Base-by-base conservation (phyloP, 768 basidiomycete species). In the Neoboletus brunneissimus region DNA sequence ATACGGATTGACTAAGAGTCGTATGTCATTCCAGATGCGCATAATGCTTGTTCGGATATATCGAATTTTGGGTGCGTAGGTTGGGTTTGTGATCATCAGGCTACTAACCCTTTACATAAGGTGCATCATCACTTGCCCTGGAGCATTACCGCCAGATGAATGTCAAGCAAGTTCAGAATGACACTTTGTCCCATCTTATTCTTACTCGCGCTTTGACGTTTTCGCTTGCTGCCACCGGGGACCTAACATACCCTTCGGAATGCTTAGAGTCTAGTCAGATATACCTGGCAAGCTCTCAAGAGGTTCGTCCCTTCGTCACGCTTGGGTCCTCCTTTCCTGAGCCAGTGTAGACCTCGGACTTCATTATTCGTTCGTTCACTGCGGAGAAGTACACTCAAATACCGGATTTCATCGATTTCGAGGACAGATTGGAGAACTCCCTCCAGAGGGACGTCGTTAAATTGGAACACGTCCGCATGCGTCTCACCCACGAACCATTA, bases 381-480 rank as follows among this genome's bases (percentile, higher is more conserved):
- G 71, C 76, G 12, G 91, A 94, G 72, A 93, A 89, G 70, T 93
- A 93, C 68, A 88, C 89, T 27, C 90, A 94, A 86, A 88, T 95
- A 53, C 85, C 88, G 20, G 89, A 94, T 65, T 94, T 96, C 65
- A 84, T 91, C 53, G 71, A 73, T 7, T 94, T 95, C 56, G 89
- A 94, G 67, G 85, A 88, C 48, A 80, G 83, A 38, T 74, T 96
- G 10, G 89, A 93, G 57, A 88, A 87, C 68, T 95, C 93, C 5
- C 77, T 95, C 10, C 89, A 94, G 68, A 81, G 91, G 25, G 91
- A 94, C 59, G 78, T 89, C 16, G 79, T 89, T 60, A 88, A 90
- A 67, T 74, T 94, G 61, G 93, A 96, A 67, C 85, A 93, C 65
- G 80, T 93, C 35, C 83, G 92, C 52, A 92, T 94, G 87, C 84